A percentile compares a stretch with the other conserved stretches of the same genome.
Conservation (phyloP, 1,284 basidiomycete genomes). For the Apiotrichum veenhuisii region DNA sequence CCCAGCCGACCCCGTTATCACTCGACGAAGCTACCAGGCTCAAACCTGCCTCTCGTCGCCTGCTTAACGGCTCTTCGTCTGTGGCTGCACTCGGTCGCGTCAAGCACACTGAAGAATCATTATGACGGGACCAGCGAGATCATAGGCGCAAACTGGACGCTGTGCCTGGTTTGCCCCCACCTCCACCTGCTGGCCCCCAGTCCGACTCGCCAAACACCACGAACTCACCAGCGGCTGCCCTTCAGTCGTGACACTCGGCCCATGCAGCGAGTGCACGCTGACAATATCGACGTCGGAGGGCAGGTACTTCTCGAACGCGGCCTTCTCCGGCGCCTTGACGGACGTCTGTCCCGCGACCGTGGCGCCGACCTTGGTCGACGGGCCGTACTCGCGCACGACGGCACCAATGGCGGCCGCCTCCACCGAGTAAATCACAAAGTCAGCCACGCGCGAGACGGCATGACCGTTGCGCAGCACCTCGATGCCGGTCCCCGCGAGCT, state of each 20-base stretch:
- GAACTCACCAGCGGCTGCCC: conserved; percentile 80
- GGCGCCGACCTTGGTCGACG: conserved; percentile 88
- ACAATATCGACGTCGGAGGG: conserved; percentile 84
- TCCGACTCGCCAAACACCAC: too few relatives aligned
- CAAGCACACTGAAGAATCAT: too few relatives aligned
- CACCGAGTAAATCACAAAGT: conserved; percentile 89
- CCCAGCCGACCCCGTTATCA: too few relatives aligned
- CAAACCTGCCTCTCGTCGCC: too few relatives aligned
- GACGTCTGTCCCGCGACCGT: conserved; percentile 95
- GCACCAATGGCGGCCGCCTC: conserved; percentile 84
- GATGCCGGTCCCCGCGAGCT: conserved; percentile 61
- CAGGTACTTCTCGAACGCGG: conserved; percentile 84
- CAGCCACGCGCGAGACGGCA: conserved; percentile 73
- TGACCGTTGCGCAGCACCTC: conserved; percentile 73
- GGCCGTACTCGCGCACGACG: conserved; percentile 84
- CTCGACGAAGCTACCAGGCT: too few relatives aligned
- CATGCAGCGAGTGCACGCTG: conserved; percentile 92
- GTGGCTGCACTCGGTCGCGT: too few relatives aligned
- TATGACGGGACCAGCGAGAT: too few relatives aligned
- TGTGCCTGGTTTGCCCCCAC: too few relatives aligned
- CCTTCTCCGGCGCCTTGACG: conserved; percentile 90
- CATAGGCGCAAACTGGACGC: too few relatives aligned
- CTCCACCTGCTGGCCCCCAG: too few relatives aligned
- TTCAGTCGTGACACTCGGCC: conserved; percentile 82
- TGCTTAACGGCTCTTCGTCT: too few relatives aligned